These are phyloP conservation scores for Castanea mollissima DNA, from an alignment of 306 rosid species.

Conservation along the genomic window DNA sequence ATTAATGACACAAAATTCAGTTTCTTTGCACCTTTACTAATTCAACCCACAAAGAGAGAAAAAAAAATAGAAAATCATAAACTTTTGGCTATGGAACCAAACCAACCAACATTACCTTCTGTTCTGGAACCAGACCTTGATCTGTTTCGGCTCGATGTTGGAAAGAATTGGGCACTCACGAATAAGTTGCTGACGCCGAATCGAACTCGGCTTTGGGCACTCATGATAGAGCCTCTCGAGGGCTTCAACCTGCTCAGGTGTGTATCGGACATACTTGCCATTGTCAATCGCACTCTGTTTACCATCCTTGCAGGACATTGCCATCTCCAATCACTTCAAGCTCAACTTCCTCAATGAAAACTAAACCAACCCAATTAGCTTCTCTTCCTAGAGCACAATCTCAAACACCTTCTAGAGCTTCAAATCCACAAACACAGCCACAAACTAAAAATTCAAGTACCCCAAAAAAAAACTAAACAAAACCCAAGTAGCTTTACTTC, in stretches of 20 bases:
- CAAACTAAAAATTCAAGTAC: conserved; percentile 1
- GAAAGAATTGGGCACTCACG: conserved; percentile 95
- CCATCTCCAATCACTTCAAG: conserved; percentile 40
- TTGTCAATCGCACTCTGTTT: conserved; percentile 54
- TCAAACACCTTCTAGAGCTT: conserved; percentile 1
- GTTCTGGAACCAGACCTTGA: conserved; percentile 98
- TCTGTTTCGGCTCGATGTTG: conserved; percentile 89
- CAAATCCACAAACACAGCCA: conserved; percentile 10
- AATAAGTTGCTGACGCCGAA: conserved; percentile 94
- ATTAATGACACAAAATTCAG: not conserved
- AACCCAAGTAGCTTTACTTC: conserved; percentile 11
- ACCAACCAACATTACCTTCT: conserved; percentile 51
- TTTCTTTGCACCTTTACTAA: not conserved
- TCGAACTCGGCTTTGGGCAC: conserved; percentile 98
- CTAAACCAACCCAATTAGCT: conserved; percentile 26
- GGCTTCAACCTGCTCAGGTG: conserved; percentile 99
- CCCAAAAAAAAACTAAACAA: not conserved
- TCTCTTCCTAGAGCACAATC: conserved; percentile 1
- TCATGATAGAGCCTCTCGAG: conserved; percentile 94
- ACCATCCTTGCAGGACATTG: conserved; percentile 99
- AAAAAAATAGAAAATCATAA: not conserved
- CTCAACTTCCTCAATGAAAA: conserved; percentile 2
- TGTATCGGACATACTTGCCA: conserved; percentile 94
- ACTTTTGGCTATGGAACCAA: not conserved
- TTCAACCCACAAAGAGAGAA: not conserved